Evolutionary conservation across 208 protist species (phyloP).

Genomic region (Leishmania major): DNA sequence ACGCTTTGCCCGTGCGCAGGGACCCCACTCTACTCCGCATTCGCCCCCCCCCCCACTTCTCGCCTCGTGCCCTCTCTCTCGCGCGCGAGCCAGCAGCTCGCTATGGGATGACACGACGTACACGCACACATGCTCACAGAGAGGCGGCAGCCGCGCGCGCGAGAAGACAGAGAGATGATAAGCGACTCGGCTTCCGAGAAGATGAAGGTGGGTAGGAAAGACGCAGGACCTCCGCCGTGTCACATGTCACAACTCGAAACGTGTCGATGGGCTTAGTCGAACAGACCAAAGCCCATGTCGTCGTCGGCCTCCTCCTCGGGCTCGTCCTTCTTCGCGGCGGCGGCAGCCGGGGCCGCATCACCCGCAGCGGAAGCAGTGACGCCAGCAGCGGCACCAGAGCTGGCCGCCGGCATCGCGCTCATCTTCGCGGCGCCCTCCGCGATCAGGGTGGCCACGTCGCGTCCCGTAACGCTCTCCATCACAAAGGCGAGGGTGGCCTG

Average conservation of each 20-base stretch:
- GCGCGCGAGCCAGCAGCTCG: not conserved
- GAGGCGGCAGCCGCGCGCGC: no score
- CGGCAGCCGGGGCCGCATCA: slow-evolving; percentile 41
- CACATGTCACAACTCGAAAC: not conserved
- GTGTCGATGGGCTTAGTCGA: not conserved
- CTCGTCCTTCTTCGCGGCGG: slow-evolving; percentile 62
- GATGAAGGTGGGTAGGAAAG: not conserved
- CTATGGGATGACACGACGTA: not conserved
- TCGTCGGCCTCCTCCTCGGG: slow-evolving; percentile 87
- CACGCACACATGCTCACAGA: not conserved
- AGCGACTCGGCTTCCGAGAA: not conserved
- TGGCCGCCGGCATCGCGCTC: slow-evolving; percentile 49
- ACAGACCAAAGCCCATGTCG: slow-evolving; percentile 90
- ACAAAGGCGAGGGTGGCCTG: slow-evolving; percentile 81
- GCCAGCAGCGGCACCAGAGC: slow-evolving; percentile 41
- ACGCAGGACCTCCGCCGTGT: not conserved
- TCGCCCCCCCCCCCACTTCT: no score
- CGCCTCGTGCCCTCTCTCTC: no score
- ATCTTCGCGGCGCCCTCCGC: slow-evolving; percentile 84
- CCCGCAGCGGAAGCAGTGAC: slow-evolving; percentile 32
- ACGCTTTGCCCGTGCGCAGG: not conserved
- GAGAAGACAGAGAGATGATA: not conserved
- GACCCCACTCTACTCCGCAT: not conserved
- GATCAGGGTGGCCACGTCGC: slow-evolving; percentile 81
- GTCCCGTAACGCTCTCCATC: slow-evolving; percentile 72